These are phyloP conservation scores for Peniophora sp. DNA, from an alignment of 1,284 basidiomycete species.

Conservation along the genomic window DNA sequence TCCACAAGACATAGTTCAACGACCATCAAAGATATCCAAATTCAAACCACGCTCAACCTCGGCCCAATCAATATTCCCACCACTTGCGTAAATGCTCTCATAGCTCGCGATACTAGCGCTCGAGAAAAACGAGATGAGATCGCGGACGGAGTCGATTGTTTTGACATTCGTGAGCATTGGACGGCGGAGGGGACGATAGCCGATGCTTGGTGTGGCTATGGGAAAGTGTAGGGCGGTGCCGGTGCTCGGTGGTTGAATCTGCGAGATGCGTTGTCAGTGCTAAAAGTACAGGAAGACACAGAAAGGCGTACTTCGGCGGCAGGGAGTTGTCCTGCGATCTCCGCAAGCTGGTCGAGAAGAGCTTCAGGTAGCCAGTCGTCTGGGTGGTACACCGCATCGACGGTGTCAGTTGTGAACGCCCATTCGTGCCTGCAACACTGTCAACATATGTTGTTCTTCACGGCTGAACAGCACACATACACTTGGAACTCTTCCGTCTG, in stretches of 20 bases:
- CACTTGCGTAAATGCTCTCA: constrained; percentile 80
- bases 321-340: constrained; percentile 65
- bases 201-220: constrained; percentile 12
- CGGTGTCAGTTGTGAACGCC: constrained; percentile 97
- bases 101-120: constrained; percentile 83
- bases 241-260: background rate
- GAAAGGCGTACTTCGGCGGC: constrained; percentile 24
- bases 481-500: constrained; percentile 99
- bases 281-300: background rate
- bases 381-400: constrained; percentile 87
- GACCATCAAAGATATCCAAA: constrained; percentile 83
- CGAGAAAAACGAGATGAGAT: constrained; percentile 83
- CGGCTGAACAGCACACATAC: constrained; percentile 35
- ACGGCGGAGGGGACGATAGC: constrained; percentile 45
- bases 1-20: constrained; percentile 19
- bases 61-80: constrained; percentile 79
- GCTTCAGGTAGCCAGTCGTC: constrained; percentile 81
- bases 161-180: constrained; percentile 65
- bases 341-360: constrained; percentile 87
- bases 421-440: constrained; percentile 80
- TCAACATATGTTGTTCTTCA: constrained; percentile 4
- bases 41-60: constrained; percentile 74
- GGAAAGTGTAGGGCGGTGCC: background rate
- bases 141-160: constrained; percentile 73
- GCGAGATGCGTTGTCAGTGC: background rate